Evolutionary conservation across 164 flowering plant genomes (phyloP), one percentile per base, ranked within the genome.

Genomic region (Annona squamosa): DNA sequence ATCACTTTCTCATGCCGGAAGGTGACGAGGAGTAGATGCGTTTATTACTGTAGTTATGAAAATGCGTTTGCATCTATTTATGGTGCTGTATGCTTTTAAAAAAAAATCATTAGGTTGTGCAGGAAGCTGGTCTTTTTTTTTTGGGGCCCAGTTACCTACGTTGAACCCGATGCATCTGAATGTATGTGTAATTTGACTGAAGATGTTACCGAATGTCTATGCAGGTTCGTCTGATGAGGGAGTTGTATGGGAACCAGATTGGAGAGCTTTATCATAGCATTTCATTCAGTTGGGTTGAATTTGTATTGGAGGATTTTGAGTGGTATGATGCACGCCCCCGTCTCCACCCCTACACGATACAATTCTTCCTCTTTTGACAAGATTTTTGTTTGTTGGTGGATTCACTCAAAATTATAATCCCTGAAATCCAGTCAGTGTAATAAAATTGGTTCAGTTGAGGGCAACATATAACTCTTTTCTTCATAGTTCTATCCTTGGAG

Each of bases 201-300:
- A 26, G 37, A 26, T 26, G 37, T 26, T 26, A 26, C 37, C 1
- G 37, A 26, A 26, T 72, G 72, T 26, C 70, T 26, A 10, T 82
- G 72, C 82, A 96, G 99, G 91, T 96, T 77, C 89, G 89, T 48
- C 90, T 96, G 77, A 80, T 90, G 62, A 90, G 89, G 83, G 99
- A 96, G 80, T 77, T 96, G 79, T 93, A 92, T 82, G 97, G 92
- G 59, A 85, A 90, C 78, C 93, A 90, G 77, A 86, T 96, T 37
- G 82, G 84, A 78, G 98, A 93, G 80, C 85, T 93, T 67, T 96
- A 92, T 82, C 89, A 87, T 75, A 96, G 97, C 84, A 93, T 96
- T 72, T 90, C 94, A 1, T 91, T 82, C 80, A 87, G 90, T 79
- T 83, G 90, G 84, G 76, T 93, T 72, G 97, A 93, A 77, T 93